These are phyloP conservation scores for Sclerotinia subarctica DNA, from an alignment of 2,329 filamentous ascomycete species.

Conservation along the genomic window DNA sequence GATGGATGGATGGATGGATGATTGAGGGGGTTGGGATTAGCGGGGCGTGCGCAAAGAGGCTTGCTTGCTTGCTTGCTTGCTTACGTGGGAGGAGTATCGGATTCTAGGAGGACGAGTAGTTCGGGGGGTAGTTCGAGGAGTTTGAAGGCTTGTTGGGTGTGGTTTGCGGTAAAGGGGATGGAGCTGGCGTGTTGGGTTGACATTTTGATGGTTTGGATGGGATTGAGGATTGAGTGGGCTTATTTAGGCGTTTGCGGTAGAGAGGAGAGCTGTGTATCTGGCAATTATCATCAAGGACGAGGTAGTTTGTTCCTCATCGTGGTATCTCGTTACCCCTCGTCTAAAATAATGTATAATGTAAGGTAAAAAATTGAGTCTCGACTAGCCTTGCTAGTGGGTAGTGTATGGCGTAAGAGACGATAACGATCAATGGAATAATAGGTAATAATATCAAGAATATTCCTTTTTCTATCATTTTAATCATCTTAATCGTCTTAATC, in stretches of 20 bases:
- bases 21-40: neutral
- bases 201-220: conserved; percentile 23
- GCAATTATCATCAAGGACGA: too few relatives aligned
- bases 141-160: conserved; percentile 52
- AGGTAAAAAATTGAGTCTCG: neutral
- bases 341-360: neutral
- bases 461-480: neutral
- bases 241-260: neutral
- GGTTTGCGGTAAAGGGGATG: conserved; percentile 51
- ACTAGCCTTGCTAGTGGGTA: neutral
- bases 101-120: conserved; percentile 53
- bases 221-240: neutral
- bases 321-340: neutral
- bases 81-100: conserved; percentile 52
- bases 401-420: neutral
- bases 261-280: neutral
- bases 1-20: neutral
- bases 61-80: neutral
- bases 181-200: conserved; percentile 39
- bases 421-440: neutral
- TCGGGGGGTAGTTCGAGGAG: conserved; percentile 62
- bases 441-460: too few relatives aligned
- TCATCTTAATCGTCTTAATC: too few relatives aligned
- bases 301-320: too few relatives aligned
- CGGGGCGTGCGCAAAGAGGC: conserved; percentile 22